Percentiles rank a stretch among this genome's conserved stretches.
phyloP scores from a whole-genome alignment of 805 yeast species.

The Limtongia smithiae region DNA sequence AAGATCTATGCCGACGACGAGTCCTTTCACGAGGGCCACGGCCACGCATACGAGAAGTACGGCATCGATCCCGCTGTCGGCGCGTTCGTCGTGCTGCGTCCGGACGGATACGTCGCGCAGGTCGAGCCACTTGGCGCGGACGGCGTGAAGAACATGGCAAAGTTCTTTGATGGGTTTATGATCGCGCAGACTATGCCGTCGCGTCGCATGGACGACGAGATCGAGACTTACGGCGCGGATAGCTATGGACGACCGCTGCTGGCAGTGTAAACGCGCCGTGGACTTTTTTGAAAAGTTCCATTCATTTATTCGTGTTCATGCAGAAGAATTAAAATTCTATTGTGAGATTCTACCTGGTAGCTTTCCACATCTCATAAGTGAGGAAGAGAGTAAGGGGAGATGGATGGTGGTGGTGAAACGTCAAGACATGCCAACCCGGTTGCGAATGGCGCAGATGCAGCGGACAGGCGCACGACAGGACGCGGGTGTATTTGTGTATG shows the following conservation, averaged over 20 bases:
- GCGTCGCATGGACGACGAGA: conserved; percentile 3
- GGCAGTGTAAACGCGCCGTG: conserved; percentile 2
- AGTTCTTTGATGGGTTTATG: conserved; percentile 30
- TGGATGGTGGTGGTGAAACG: too few relatives aligned
- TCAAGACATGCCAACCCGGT: too few relatives aligned
- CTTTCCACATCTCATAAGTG: too few relatives aligned
- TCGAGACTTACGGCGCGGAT: conserved; percentile 8
- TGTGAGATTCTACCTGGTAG: too few relatives aligned
- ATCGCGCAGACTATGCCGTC: conserved; percentile 6
- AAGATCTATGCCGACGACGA: conserved; percentile 33
- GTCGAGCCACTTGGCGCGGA: conserved; percentile 28
- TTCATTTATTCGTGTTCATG: too few relatives aligned
- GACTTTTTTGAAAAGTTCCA: too few relatives aligned
- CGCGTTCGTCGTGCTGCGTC: conserved; percentile 34
- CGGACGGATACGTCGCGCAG: conserved; percentile 38
- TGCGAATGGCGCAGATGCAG: too few relatives aligned
- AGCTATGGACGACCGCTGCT: conserved; percentile 3
- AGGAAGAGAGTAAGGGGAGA: too few relatives aligned
- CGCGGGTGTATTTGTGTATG: too few relatives aligned
- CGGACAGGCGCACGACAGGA: too few relatives aligned
- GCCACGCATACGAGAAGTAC: conserved; percentile 34
- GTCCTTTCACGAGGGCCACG: conserved; percentile 36
- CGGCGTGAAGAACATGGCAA: conserved; percentile 30
- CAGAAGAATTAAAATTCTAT: too few relatives aligned
- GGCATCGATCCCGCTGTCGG: conserved; percentile 35